A percentile compares a stretch with the other conserved stretches of the same genome.
Evolutionary conservation across 139 green algal species (phyloP).

Genomic region (Coelastrella sp.): DNA sequence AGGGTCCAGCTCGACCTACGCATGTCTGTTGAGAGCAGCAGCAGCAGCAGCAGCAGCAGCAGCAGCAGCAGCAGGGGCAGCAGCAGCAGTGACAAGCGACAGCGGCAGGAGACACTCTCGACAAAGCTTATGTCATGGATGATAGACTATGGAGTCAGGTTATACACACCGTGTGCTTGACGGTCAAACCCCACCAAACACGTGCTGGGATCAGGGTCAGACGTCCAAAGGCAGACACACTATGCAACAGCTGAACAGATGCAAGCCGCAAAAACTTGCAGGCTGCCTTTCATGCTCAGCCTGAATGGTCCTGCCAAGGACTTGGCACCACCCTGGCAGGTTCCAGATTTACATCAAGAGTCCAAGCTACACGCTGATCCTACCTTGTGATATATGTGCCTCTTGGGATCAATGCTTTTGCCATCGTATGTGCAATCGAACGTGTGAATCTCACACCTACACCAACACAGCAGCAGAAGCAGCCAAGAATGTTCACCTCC

Average conservation of each 20-base stretch:
- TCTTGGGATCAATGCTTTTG: conserved; percentile 1
- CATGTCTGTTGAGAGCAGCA: neutral
- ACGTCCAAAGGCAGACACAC: no score
- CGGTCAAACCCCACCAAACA: no score
- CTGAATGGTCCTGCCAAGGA: no score
- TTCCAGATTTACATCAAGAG: neutral
- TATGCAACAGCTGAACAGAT: no score
- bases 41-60: conserved; percentile 24
- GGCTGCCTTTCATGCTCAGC: no score
- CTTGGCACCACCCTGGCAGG: neutral
- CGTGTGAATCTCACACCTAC: conserved; percentile 40
- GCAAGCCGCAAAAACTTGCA: no score
- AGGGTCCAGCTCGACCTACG: neutral
- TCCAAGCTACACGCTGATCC: neutral
- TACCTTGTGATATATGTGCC: conserved; percentile 43
- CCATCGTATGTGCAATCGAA: conserved; percentile 38
- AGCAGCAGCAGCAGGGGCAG: no score
- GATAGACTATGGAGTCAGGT: neutral
- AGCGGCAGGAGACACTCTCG: neutral
- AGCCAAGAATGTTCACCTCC: no score
- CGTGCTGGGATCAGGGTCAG: no score
- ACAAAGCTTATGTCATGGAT: neutral
- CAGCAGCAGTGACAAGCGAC: neutral
- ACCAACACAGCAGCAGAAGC: neutral
- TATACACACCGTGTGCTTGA: no score